These are phyloP conservation scores for Agrocybe praecox DNA, from an alignment of 768 basidiomycete genomes.

Conservation along the genomic window DNA sequence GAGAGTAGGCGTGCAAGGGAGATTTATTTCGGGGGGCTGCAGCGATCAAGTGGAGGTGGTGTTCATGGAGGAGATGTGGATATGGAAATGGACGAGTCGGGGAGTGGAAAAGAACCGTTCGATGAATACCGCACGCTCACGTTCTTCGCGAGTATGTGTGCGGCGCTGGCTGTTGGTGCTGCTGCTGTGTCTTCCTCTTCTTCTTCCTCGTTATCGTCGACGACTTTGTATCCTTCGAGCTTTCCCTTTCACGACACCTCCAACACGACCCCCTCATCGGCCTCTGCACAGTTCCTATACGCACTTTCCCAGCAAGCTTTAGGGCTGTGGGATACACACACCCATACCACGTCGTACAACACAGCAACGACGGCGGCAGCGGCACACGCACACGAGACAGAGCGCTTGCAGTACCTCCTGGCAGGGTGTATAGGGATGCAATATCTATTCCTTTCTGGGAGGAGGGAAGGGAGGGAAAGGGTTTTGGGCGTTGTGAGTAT, in stretches of 20 bases:
- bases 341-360: constrained; percentile 19
- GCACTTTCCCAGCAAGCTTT: constrained; percentile 40
- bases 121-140: constrained; percentile 25
- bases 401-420: constrained; percentile 53
- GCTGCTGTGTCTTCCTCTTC: constrained; percentile 37
- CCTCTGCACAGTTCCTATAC: constrained; percentile 35
- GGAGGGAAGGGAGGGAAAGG: not conserved
- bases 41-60: not conserved
- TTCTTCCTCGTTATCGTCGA: not conserved
- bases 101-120: not conserved
- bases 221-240: too few relatives aligned
- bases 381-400: constrained; percentile 27
- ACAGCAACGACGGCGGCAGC: too few relatives aligned
- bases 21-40: constrained; percentile 21
- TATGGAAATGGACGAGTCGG: constrained; percentile 11
- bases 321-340: constrained; percentile 37
- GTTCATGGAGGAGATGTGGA: too few relatives aligned
- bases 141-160: constrained; percentile 63
- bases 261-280: too few relatives aligned
- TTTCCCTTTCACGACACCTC: too few relatives aligned
- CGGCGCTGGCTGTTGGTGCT: constrained; percentile 62
- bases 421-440: constrained; percentile 59
- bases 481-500: constrained; percentile 45
- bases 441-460: constrained; percentile 29
- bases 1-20: constrained; percentile 22